Conservation (phyloP, 2,329 filamentous ascomycete genomes). For the Aspergillus sergii region DNA sequence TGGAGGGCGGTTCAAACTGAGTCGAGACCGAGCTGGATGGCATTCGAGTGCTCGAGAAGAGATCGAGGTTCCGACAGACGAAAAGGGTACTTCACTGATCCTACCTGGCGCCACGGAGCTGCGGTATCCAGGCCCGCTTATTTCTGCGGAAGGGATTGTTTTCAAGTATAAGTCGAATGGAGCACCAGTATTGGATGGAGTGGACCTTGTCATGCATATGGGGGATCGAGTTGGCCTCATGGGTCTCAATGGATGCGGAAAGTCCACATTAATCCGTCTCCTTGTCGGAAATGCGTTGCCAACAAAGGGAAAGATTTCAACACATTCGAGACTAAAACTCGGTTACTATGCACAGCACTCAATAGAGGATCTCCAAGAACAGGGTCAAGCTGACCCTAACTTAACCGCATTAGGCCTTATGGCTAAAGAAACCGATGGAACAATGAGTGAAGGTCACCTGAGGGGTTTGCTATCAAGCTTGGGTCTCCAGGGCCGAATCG, state of each 20-base stretch:
- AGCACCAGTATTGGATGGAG: constrained; percentile 59
- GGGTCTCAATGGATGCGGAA: constrained; percentile 79
- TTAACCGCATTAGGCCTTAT: constrained; percentile 70
- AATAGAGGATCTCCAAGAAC: constrained; percentile 66
- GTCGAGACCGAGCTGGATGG: constrained; percentile 69
- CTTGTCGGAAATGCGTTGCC: constrained; percentile 64
- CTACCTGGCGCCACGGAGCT: constrained; percentile 69
- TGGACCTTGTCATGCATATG: constrained; percentile 70
- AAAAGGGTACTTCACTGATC: constrained; percentile 59
- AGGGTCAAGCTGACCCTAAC: constrained; percentile 53
- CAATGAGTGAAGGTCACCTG: constrained; percentile 66
- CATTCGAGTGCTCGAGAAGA: constrained; percentile 63
- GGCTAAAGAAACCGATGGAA: constrained; percentile 54
- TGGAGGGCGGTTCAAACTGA: constrained; percentile 79
- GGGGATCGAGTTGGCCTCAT: constrained; percentile 75
- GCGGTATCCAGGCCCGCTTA: constrained; percentile 72
- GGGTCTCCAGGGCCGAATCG: constrained; percentile 69
- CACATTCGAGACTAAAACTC: constrained; percentile 69
- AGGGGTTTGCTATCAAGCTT: constrained; percentile 69
- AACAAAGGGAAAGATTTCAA: constrained; percentile 62
- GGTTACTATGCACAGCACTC: constrained; percentile 82
- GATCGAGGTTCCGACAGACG: constrained; percentile 69
- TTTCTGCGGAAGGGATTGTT: constrained; percentile 69
- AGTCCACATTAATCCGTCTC: constrained; percentile 75
- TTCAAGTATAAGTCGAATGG: constrained; percentile 62